These are phyloP conservation scores for Monosporascus sp. DNA, from an alignment of 2,329 filamentous ascomycete genomes.

Conservation along the genomic window DNA sequence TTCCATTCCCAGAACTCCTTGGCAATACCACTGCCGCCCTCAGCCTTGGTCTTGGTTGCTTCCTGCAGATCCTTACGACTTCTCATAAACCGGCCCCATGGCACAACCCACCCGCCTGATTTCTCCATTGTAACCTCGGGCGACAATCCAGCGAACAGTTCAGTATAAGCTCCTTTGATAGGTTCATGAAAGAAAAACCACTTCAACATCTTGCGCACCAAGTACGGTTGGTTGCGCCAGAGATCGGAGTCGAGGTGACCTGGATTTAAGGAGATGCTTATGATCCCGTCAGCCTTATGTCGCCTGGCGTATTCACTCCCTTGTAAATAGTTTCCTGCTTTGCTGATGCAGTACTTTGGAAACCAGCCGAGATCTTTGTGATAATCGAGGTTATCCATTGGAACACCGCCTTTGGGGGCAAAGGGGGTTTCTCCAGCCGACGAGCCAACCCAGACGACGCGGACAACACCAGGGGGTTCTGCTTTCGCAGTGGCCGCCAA, in stretches of 20 bases:
- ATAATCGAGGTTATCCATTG: no score
- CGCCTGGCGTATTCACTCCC: no score
- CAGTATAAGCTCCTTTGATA: constrained; percentile 31
- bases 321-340: no score
- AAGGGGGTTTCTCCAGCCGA: no score
- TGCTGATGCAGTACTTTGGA: no score
- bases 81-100: constrained; percentile 34
- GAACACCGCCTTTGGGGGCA: no score
- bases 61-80: constrained; percentile 25
- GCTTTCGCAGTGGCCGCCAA: no score
- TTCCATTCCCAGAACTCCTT: constrained; percentile 37
- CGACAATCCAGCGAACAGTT: constrained; percentile 32
- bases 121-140: constrained; percentile 27
- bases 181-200: constrained; percentile 4
- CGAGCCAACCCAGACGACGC: no score
- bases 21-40: constrained; percentile 30
- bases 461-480: no score
- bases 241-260: constrained; percentile 14
- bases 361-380: no score
- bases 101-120: constrained; percentile 28
- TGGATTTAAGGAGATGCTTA: constrained; percentile 13
- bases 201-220: constrained; percentile 2
- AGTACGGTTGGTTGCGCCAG: constrained; percentile 2
- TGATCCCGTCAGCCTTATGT: constrained; percentile 3
- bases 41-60: constrained; percentile 18